phyloP scores from a whole-genome alignment of 495 filamentous ascomycete genomes.

The Hypoxylon lenormandii region DNA sequence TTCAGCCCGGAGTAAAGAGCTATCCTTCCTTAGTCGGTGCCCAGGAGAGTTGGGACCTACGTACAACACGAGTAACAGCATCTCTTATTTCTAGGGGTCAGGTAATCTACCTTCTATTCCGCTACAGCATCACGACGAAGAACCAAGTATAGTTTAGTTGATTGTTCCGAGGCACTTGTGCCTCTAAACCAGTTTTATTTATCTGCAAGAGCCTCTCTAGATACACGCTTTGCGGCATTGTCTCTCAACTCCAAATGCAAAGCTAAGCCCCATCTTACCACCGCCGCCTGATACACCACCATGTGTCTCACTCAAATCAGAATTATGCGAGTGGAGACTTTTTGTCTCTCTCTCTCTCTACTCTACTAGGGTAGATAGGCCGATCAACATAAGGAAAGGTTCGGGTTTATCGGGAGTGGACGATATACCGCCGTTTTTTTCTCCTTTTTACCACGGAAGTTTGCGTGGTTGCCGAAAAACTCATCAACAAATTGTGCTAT shows the following conservation, averaged over 20 bases:
- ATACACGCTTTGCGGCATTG: constrained; percentile 33
- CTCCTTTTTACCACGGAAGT: constrained; percentile 1
- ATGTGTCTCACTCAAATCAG: constrained; percentile 32
- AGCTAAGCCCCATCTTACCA: neutral
- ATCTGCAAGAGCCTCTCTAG: constrained; percentile 46
- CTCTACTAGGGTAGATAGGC: constrained; percentile 8
- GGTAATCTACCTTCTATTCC: too few species aligned
- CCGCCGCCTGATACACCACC: too few species aligned
- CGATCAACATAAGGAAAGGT: constrained; percentile 6
- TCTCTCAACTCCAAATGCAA: neutral
- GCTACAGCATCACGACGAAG: too few species aligned
- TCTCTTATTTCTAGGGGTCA: too few species aligned
- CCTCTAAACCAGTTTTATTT: constrained; percentile 50
- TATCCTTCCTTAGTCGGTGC: too few species aligned
- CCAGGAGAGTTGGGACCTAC: too few species aligned
- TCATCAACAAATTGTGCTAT: neutral
- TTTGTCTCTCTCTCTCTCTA: neutral
- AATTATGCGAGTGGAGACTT: constrained; percentile 17
- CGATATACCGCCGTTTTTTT: constrained; percentile 1
- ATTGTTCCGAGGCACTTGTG: constrained; percentile 32
- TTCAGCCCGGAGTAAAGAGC: too few species aligned
- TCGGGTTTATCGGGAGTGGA: constrained; percentile 13
- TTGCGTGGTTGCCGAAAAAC: neutral
- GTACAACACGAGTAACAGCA: too few species aligned
- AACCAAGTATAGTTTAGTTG: neutral